A percentile compares a stretch with the other conserved stretches of the same genome.
phyloP scores from a whole-genome alignment of 2,329 filamentous ascomycete genomes.

The Ascosphaera aggregata region DNA sequence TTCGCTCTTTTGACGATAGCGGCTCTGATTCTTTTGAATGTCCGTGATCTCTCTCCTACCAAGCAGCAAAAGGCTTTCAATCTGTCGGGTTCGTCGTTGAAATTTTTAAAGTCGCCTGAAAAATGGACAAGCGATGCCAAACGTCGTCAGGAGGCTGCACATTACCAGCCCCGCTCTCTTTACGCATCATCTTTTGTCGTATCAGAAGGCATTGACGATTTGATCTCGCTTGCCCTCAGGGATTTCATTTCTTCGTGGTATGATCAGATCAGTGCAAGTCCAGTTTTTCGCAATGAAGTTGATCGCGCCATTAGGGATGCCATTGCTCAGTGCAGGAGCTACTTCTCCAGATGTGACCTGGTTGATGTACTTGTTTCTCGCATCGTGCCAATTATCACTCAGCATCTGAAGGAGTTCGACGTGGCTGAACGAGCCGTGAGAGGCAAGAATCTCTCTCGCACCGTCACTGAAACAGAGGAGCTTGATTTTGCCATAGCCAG shows the following conservation, averaged over 20 bases:
- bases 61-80: slow-evolving; percentile 19
- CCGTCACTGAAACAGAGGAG: slow-evolving; percentile 89
- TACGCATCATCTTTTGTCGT: slow-evolving; percentile 55
- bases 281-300: slow-evolving; percentile 64
- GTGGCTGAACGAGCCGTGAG: slow-evolving; percentile 71
- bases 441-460: slow-evolving; percentile 67
- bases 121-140: slow-evolving; percentile 50
- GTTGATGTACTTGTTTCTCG: slow-evolving; percentile 63
- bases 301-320: slow-evolving; percentile 57
- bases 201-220: slow-evolving; percentile 54
- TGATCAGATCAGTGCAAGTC: slow-evolving; percentile 55
- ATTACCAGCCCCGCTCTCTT: slow-evolving; percentile 45
- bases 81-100: slow-evolving; percentile 13
- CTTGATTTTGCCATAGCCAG: slow-evolving; percentile 86
- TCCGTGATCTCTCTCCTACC: slow-evolving; percentile 19
- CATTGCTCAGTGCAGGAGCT: slow-evolving; percentile 45
- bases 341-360: slow-evolving; percentile 52
- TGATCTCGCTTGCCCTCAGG: slow-evolving; percentile 52
- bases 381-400: slow-evolving; percentile 68
- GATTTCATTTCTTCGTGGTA: slow-evolving; percentile 89
- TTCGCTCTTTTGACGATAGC: slow-evolving; percentile 30
- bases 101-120: slow-evolving; percentile 36
- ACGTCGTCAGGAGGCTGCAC: slow-evolving; percentile 38
- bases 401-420: slow-evolving; percentile 75
- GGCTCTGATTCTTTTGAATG: slow-evolving; percentile 36